Evolutionary conservation across 1,284 basidiomycete genomes (phyloP).

Genomic region (Microbotryum silenes-acaulis): DNA sequence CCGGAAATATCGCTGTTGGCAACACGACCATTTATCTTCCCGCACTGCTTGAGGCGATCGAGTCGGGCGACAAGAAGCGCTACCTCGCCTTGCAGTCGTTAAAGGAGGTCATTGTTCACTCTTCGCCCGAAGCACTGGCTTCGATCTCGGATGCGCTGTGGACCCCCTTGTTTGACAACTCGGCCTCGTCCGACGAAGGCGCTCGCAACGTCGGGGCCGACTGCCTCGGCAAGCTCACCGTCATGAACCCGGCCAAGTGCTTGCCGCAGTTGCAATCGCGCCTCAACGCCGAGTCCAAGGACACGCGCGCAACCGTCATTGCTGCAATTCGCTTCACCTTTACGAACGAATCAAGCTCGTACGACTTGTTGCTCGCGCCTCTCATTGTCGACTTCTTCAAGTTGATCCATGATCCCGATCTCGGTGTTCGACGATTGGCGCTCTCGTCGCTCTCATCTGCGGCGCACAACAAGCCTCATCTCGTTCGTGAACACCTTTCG

Average conservation of each 20-base stretch:
- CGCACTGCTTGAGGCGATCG: conserved; percentile 69
- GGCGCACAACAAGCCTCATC: conserved; percentile 83
- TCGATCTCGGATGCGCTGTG: conserved; percentile 78
- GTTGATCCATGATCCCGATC: conserved; percentile 72
- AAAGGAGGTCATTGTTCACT: conserved; percentile 93
- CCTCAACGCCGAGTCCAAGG: conserved; percentile 54
- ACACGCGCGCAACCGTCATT: conserved; percentile 70
- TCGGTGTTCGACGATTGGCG: conserved; percentile 76
- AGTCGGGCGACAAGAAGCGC: conserved; percentile 62
- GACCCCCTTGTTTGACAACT: conserved; percentile 80
- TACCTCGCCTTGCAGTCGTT: conserved; percentile 80
- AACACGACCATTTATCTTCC: conserved; percentile 79
- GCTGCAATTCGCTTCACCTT: conserved; percentile 94
- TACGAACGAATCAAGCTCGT: conserved; percentile 70
- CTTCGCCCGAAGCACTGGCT: conserved; percentile 70
- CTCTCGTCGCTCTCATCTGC: conserved; percentile 86
- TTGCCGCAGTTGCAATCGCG: conserved; percentile 82
- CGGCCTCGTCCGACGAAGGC: conserved; percentile 62
- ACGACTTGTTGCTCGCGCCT: conserved; percentile 80
- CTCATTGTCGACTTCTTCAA: conserved; percentile 83
- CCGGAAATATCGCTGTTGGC: conserved; percentile 90
- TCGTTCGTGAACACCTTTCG: conserved; percentile 75
- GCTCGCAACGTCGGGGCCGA: conserved; percentile 91
- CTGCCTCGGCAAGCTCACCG: conserved; percentile 90
- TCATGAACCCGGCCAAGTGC: conserved; percentile 78